Base-by-base conservation (phyloP, 2,329 filamentous ascomycete genomes). In the Herpotrichia juniperi region DNA sequence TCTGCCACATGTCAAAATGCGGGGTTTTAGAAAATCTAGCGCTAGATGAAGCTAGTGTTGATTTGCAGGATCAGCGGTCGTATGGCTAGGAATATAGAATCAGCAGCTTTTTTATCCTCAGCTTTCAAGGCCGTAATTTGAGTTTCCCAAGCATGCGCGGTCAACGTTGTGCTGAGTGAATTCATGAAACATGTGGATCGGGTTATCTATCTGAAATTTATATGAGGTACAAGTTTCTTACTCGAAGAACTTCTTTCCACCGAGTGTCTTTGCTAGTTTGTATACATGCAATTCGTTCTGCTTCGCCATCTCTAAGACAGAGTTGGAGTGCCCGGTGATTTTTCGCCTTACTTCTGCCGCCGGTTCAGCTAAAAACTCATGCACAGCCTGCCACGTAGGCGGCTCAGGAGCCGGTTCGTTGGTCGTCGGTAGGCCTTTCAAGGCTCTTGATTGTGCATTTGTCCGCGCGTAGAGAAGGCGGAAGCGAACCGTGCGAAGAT, bases 381-480 rank as follows among this genome's bases (percentile, higher is more conserved):
- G 62, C 1, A 71, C 46, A n/a, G 57, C 61, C 30, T 63, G 37
- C 63, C 63, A 69, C 9, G 59, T 67, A 4, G 59, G 57, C 9
- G 61, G 61, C 24, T 68, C 64, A 16, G 62, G 61, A 30, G 48
- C 46, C 1, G 64, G 58, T 40, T 65, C 64, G 19, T 54, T 57
- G 3, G 58, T 64, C 5, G 62, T 57, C 4, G 65, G 56, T 3
- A 71, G 46, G 0, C 67, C 68, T 42, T 69, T 71, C 34, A 68
- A 34, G 22, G 52, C 59, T 22, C 65, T 54, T 24, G 65, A 69
- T 37, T 69, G 64, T 3, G 66, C 66, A 51, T 69, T 72, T 5
- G 66, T 66, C 11, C 67, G 56, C 11, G 67, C 65, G 32, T 63
- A 66, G 1, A 64, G 51, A 2, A 71, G 56, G 17, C 51, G 56